These are phyloP conservation scores for Phoma sp. DNA, from an alignment of 2,329 filamentous ascomycete genomes.

Conservation along the genomic window DNA sequence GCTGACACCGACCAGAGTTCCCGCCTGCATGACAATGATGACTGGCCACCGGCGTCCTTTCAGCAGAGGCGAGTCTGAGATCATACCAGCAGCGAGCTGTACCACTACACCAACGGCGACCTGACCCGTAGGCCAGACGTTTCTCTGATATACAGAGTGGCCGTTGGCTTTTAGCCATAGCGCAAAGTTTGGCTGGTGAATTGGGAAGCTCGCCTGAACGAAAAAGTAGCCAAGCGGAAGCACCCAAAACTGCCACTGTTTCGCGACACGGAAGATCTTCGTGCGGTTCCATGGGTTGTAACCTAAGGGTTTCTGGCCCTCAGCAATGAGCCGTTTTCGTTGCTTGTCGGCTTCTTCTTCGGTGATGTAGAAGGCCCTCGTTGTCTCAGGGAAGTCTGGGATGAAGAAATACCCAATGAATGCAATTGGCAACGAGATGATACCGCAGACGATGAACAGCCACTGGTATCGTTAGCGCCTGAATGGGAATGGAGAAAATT, in stretches of 20 bases:
- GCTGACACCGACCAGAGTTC: slow-evolving; percentile 51
- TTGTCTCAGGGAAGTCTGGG: slow-evolving; percentile 37
- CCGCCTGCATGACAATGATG: slow-evolving; percentile 50
- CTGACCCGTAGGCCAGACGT: slow-evolving; percentile 57
- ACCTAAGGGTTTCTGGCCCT: slow-evolving; percentile 46
- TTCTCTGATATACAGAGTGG: slow-evolving; percentile 57
- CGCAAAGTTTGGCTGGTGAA: slow-evolving; percentile 31
- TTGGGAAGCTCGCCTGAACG: slow-evolving; percentile 36
- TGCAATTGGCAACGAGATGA: slow-evolving; percentile 54
- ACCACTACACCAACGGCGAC: slow-evolving; percentile 55
- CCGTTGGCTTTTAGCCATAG: slow-evolving; percentile 57
- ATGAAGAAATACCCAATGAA: slow-evolving; percentile 52
- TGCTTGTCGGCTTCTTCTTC: slow-evolving; percentile 33
- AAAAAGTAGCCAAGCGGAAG: slow-evolving; percentile 57
- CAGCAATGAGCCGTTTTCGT: slow-evolving; percentile 29
- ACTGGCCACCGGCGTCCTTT: slow-evolving; percentile 45
- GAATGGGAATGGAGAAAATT: background rate
- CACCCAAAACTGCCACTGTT: slow-evolving; percentile 59
- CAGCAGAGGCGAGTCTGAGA: slow-evolving; percentile 36
- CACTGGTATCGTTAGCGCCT: slow-evolving; percentile 15
- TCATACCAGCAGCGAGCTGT: slow-evolving; percentile 52
- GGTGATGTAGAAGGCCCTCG: slow-evolving; percentile 48
- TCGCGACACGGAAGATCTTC: slow-evolving; percentile 53
- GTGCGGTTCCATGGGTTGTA: slow-evolving; percentile 48
- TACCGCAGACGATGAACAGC: slow-evolving; percentile 43